Base-by-base conservation (phyloP, 768 basidiomycete species). In the Tubosaeta brunneosetosa region DNA sequence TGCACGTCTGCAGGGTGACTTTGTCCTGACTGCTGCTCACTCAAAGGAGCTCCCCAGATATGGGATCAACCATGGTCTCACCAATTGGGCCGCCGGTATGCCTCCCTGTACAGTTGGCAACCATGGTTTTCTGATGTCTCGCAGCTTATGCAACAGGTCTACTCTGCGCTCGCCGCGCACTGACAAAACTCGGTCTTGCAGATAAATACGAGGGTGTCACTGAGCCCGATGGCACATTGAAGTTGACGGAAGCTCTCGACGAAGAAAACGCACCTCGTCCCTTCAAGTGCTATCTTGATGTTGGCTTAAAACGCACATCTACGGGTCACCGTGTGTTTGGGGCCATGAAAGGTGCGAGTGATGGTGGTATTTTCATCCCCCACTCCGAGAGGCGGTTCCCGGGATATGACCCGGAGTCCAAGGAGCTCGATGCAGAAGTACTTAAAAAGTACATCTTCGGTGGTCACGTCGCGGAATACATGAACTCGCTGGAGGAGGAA, bases 211-310 rank as follows among this genome's bases (percentile, higher is more conserved):
- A 94, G 76, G 97, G 97, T 77, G 83, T 92, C 48, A 66, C 81
- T 31, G 93, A 97, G 73, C 88, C 97, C 17, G 88, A 94, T 66
- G 97, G 97, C 56, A 86, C 86, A 26, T 71, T 95, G 63, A 73
- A 76, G 48, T 57, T 93, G 65, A 94, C 86, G n/a, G 91, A 97
- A 74, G 73, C 82, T 47, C 78, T 94, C 52, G 92, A 91, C 49
- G 91, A 83, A 11, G 94, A 97, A 52, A 93, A 94, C 65, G 91
- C 91, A 45, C 94, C 95, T 44, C 84, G 94, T 52, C 97, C 97
- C n/a, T 99, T 99, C 85, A 99, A 97, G 76, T 84, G 82, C 67
- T 99, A 89, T 81, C 92, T 99, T 65, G 97, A 98, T 70, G 95
- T 97, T 71, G 97, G 97, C 74, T 82, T 99, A 66, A 93, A 86